Base-by-base conservation (phyloP, 1,284 basidiomycete genomes). In the Bondarzewia mesenterica region DNA sequence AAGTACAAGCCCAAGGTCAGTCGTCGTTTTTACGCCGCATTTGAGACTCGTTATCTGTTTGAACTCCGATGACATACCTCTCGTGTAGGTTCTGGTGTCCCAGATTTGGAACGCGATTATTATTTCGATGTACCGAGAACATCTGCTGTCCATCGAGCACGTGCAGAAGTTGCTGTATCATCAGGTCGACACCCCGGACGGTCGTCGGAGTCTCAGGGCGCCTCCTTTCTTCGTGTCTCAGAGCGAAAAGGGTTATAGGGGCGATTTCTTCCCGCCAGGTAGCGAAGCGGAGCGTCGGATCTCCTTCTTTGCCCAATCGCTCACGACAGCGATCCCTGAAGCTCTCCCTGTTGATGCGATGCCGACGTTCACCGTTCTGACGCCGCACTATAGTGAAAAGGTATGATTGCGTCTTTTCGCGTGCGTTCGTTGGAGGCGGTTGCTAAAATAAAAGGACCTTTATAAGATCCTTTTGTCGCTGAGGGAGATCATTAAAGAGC, bases 81-180 rank as follows among this genome's bases (percentile, higher is more conserved):
- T 48, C 37, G 29, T 32, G n/a, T 54, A 89, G 88, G 93, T 97
- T 27, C 75, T 97, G 29, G 93, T 97, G 29, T 95, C 92, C 20
- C 93, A 97, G 68, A 91, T 96, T 52, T 96, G 93, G 93, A 97
- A 97, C 64, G 93, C 93, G 35, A 84, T 97, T 68, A 95, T 97
- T 69, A 96, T 97, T 56, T 96, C 93, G n/a, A 97, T 97, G 93
- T 97, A 96, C 67, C 85, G 93, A 60, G 93, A 96, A 65, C 93
- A 96, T 64, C 65, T 96, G n/a, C 72, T 96, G 36, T 95, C 92
- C 44, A 95, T 95, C 63, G 91, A 94, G 57, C 92, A 96, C 62
- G 92, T 96, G 29, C 92, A 95, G 69, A 92, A 92, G 61, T 70
- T 96, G 7, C 77, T 96, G 5, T 96, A 97, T 61, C 94, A 96